phyloP scores from a whole-genome alignment of 257 asterid genomes.

The Fraxinus pennsylvanica region DNA sequence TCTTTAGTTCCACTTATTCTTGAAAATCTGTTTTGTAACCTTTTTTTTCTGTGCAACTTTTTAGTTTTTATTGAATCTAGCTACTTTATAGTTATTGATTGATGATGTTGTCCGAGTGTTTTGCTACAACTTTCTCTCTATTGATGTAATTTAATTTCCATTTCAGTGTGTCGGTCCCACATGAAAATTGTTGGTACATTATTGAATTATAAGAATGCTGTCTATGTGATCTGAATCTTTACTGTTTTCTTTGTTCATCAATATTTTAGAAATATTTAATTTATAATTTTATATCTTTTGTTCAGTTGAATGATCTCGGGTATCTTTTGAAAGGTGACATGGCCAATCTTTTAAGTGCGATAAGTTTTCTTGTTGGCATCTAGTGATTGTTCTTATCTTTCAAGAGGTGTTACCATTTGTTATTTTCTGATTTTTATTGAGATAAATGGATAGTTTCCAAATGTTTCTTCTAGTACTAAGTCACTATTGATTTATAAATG shows the following conservation, averaged over 20 bases:
- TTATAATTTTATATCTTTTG: neutral
- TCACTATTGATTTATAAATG: neutral
- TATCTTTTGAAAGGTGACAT: neutral
- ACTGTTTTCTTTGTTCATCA: neutral
- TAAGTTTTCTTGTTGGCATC: neutral
- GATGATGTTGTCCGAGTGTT: constrained; percentile 13
- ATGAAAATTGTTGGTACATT: neutral
- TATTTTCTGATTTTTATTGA: neutral
- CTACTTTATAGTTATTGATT: neutral
- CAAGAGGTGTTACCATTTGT: neutral
- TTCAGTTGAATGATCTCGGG: neutral
- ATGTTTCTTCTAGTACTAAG: constrained; percentile 1
- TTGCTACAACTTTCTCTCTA: neutral
- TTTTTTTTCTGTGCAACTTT: constrained; percentile 1
- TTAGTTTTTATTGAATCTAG: constrained; percentile 14
- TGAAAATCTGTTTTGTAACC: constrained; percentile 12
- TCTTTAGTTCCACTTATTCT: constrained; percentile 7
- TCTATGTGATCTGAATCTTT: neutral
- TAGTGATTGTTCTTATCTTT: neutral
- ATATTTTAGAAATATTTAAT: neutral
- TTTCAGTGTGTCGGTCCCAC: neutral
- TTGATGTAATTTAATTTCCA: neutral
- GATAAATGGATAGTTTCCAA: neutral
- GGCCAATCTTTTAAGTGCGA: neutral
- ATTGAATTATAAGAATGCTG: neutral